Percentiles rank a stretch among this genome's conserved stretches.
phyloP scores from a whole-genome alignment of 2,329 filamentous ascomycete genomes.

The Pseudogymnoascus sp. region DNA sequence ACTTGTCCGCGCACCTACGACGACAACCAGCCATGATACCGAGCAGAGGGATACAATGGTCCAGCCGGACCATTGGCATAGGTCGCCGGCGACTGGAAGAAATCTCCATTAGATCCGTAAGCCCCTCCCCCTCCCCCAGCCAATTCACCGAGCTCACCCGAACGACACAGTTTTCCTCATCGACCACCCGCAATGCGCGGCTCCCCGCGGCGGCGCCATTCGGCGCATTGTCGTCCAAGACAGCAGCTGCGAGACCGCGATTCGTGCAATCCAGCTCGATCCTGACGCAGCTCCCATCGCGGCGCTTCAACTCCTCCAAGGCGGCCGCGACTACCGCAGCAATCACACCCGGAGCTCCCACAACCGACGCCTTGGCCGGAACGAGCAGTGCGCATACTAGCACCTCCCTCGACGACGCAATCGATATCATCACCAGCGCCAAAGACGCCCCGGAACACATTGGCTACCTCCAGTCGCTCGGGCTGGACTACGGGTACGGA shows the following conservation, averaged over 20 bases:
- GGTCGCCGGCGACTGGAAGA: constrained; percentile 29
- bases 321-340: constrained; percentile 10
- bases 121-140: not conserved
- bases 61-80: constrained; percentile 35
- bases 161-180: constrained; percentile 26
- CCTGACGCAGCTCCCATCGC: constrained; percentile 21
- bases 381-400: not conserved
- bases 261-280: constrained; percentile 16
- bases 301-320: constrained; percentile 24
- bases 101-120: constrained; percentile 30
- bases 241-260: constrained; percentile 12
- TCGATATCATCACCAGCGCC: constrained; percentile 18
- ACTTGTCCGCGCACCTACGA: constrained; percentile 10
- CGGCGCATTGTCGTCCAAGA: constrained; percentile 15
- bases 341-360: constrained; percentile 11
- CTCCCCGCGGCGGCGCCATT: constrained; percentile 21
- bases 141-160: constrained; percentile 16
- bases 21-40: constrained; percentile 40
- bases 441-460: constrained; percentile 48
- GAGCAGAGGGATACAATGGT: constrained; percentile 44
- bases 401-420: constrained; percentile 18
- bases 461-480: constrained; percentile 74
- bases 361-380: constrained; percentile 12
- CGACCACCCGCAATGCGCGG: constrained; percentile 21
- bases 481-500: constrained; percentile 82